A percentile compares a stretch with the other conserved stretches of the same genome.
These are phyloP conservation scores for Alternaria sp. DNA, from an alignment of 2,329 filamentous ascomycete genomes.

Conservation along the genomic window DNA sequence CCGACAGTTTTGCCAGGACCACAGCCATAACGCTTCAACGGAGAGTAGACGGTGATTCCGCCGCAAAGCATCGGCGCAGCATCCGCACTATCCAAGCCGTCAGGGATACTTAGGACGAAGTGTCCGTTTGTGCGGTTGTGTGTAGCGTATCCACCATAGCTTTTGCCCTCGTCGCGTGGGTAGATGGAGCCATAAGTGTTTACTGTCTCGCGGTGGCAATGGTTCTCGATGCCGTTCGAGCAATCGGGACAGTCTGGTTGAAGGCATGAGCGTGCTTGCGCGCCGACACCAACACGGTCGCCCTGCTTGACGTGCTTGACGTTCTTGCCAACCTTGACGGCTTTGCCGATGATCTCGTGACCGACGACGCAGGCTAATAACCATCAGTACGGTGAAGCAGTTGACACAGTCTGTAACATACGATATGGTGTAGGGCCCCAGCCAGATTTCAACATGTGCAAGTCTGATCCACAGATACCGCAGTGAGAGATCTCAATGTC, in stretches of 20 bases:
- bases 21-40: constrained; percentile 74
- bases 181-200: constrained; percentile 56
- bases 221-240: constrained; percentile 57
- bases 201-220: constrained; percentile 50
- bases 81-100: constrained; percentile 63
- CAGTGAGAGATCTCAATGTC: constrained; percentile 50
- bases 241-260: constrained; percentile 51
- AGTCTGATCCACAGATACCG: constrained; percentile 45
- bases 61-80: constrained; percentile 85
- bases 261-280: constrained; percentile 56
- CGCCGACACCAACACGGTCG: constrained; percentile 63
- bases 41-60: constrained; percentile 78
- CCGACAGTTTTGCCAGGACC: constrained; percentile 79
- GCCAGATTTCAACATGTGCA: constrained; percentile 46
- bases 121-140: constrained; percentile 77
- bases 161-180: constrained; percentile 62
- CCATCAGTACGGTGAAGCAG: constrained; percentile 16
- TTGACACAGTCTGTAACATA: background rate
- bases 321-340: constrained; percentile 51
- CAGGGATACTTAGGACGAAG: constrained; percentile 77
- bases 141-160: constrained; percentile 68
- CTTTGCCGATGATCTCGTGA: constrained; percentile 51
- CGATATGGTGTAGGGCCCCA: constrained; percentile 43
- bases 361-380: constrained; percentile 51
- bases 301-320: constrained; percentile 63